Conservation (phyloP, 345 rosid species). For the Eucalyptus urophylla region DNA sequence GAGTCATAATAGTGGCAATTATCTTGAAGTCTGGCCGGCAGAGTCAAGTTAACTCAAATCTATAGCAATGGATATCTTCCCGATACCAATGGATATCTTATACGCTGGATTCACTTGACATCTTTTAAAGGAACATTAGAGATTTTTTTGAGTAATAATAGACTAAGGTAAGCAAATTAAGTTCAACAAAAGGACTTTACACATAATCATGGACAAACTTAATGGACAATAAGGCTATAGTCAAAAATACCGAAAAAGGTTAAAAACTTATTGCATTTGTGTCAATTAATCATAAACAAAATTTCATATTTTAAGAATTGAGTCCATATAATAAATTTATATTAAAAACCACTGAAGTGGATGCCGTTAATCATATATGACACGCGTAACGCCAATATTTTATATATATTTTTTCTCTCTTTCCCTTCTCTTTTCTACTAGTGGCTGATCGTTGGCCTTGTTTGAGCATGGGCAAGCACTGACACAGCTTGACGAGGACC, state of each 20-base stretch:
- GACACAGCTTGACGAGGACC: accelerated
- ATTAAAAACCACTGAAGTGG: accelerated
- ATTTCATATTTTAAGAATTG: accelerated
- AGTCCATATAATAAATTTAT: too few species aligned
- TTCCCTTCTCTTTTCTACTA: background rate
- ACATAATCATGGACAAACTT: background rate
- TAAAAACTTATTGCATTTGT: accelerated
- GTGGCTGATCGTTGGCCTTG: accelerated
- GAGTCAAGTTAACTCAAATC: background rate
- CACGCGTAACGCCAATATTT: accelerated
- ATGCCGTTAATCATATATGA: accelerated
- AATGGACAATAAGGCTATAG: background rate
- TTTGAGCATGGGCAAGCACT: accelerated
- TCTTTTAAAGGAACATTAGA: background rate
- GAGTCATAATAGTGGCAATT: background rate
- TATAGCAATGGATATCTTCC: background rate
- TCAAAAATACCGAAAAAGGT: too few species aligned
- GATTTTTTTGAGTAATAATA: background rate
- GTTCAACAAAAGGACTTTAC: background rate
- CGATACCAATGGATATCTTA: background rate
- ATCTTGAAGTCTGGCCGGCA: background rate
- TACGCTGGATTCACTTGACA: background rate
- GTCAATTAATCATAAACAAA: too few species aligned
- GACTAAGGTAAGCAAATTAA: background rate
- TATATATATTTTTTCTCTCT: accelerated